A percentile compares a stretch with the other conserved stretches of the same genome.
phyloP scores from a whole-genome alignment of 768 basidiomycete species.

The Mycena rosella region DNA sequence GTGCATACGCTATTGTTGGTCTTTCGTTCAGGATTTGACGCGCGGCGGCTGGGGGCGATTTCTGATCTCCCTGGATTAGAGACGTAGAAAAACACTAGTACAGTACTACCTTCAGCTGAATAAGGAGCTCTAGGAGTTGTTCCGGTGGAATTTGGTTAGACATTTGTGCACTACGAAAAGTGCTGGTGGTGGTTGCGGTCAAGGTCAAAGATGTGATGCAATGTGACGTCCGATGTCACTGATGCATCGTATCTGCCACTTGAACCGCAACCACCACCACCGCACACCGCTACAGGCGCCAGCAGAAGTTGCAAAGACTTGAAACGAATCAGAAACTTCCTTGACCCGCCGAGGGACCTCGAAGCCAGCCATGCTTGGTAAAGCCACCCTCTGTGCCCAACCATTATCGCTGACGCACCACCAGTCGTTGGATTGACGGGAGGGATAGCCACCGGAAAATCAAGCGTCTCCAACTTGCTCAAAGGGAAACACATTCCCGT shows the following conservation, averaged over 20 bases:
- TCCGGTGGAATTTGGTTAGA: conserved; percentile 69
- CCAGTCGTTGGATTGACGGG: conserved; percentile 95
- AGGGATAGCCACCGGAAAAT: conserved; percentile 97
- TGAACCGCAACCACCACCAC: too few relatives aligned
- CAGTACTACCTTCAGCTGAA: conserved; percentile 73
- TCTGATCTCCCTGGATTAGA: conserved; percentile 54
- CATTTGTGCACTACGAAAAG: conserved; percentile 50
- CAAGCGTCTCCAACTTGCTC: conserved; percentile 86
- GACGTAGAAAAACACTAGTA: conserved; percentile 44
- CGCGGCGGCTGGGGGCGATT: conserved; percentile 80
- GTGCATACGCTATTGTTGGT: conserved; percentile 81
- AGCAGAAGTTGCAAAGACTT: too few relatives aligned
- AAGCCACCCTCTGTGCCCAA: background rate
- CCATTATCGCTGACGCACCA: background rate
- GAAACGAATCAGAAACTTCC: too few relatives aligned
- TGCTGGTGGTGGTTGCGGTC: background rate
- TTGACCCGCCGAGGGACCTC: too few relatives aligned
- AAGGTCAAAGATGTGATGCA: background rate
- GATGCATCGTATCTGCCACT: too few relatives aligned
- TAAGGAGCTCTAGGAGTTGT: conserved; percentile 78
- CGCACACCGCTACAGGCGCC: too few relatives aligned
- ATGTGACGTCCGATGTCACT: too few relatives aligned
- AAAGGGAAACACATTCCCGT: conserved; percentile 78
- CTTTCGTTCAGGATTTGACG: conserved; percentile 76
- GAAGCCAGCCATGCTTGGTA: conserved; percentile 33